These are phyloP conservation scores for Prunus dulcis DNA, from an alignment of 306 rosid genomes.

Conservation along the genomic window DNA sequence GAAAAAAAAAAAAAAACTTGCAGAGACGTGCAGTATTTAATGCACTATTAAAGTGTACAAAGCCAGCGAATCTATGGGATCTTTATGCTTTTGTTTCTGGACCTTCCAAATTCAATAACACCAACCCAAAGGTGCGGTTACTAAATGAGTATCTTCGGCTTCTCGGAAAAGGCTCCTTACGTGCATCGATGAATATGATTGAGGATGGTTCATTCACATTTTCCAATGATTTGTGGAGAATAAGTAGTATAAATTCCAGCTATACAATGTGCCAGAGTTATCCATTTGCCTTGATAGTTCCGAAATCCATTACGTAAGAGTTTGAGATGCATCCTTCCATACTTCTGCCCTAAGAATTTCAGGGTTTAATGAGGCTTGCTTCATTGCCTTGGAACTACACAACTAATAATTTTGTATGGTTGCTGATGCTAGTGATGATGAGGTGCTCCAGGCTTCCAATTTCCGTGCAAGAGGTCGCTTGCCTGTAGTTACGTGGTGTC, in stretches of 20 bases:
- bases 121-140: conserved; percentile 74
- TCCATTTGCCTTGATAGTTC: conserved; percentile 94
- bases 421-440: conserved; percentile 75
- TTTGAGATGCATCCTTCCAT: conserved; percentile 25
- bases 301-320: conserved; percentile 65
- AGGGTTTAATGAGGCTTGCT: conserved; percentile 19
- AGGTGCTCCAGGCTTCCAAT: conserved; percentile 72
- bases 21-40: conserved; percentile 76
- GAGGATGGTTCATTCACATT: conserved; percentile 72
- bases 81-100: conserved; percentile 78
- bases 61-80: conserved; percentile 73
- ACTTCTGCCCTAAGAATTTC: conserved; percentile 10
- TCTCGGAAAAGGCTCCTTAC: conserved; percentile 58
- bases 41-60: conserved; percentile 59
- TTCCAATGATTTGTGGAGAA: conserved; percentile 87
- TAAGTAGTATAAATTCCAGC: conserved; percentile 66
- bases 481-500: conserved; percentile 96
- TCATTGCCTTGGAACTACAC: conserved; percentile 14
- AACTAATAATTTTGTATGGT: conserved; percentile 17
- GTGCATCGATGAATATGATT: conserved; percentile 58
- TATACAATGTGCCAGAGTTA: conserved; percentile 78
- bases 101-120: conserved; percentile 65
- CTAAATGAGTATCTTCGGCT: conserved; percentile 90
- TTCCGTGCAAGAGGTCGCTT: conserved; percentile 88
- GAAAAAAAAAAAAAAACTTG: background rate